Conservation (phyloP, 805 yeast genomes). For the Candida hungchunana region DNA sequence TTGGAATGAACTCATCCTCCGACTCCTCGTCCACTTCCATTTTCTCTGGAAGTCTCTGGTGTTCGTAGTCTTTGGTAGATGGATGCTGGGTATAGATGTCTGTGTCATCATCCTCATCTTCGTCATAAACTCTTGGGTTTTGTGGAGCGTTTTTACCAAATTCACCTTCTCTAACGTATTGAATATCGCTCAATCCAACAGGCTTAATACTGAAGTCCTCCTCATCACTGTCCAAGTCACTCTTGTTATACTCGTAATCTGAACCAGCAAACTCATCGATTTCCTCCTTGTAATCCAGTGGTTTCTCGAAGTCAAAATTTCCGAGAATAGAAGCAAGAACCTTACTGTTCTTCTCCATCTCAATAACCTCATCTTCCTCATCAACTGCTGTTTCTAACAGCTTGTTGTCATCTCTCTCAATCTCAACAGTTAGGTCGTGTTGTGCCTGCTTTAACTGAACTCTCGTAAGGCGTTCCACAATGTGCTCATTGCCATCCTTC, state of each 20-base stretch:
- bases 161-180: conserved; percentile 28
- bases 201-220: conserved; percentile 27
- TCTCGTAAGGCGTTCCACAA: conserved; percentile 53
- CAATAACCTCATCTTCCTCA: conserved; percentile 35
- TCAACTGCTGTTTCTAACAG: conserved; percentile 27
- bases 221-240: conserved; percentile 30
- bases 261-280: conserved; percentile 38
- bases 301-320: conserved; percentile 49
- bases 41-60: conserved; percentile 16
- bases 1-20: conserved; percentile 43
- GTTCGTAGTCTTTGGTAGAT: conserved; percentile 1
- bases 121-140: conserved; percentile 17
- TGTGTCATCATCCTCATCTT: conserved; percentile 16
- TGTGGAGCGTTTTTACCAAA: conserved; percentile 19
- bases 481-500: conserved; percentile 77
- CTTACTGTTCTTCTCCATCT: conserved; percentile 39
- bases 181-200: conserved; percentile 19
- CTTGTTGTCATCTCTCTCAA: conserved; percentile 15
- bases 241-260: conserved; percentile 46
- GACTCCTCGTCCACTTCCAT: conserved; percentile 20
- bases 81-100: conserved; percentile 7
- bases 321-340: conserved; percentile 46
- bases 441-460: conserved; percentile 17
- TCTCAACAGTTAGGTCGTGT: conserved; percentile 14
- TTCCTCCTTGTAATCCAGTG: conserved; percentile 37